phyloP scores from a whole-genome alignment of 371 early-diverging fungal genomes.

The Smittium culicis region DNA sequence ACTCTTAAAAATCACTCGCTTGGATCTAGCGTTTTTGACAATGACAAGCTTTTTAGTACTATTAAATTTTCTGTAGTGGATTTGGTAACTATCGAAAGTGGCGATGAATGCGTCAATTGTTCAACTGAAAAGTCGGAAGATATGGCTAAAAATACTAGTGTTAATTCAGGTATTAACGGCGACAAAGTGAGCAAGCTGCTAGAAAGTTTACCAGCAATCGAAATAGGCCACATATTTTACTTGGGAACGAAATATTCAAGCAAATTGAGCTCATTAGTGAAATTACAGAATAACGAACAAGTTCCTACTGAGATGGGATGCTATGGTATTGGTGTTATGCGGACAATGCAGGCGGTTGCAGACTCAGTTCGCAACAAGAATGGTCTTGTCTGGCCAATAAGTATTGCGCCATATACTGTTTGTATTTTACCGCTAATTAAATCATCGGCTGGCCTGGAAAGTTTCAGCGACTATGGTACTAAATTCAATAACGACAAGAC shows the following conservation, averaged over 20 bases:
- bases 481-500: background rate
- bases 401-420: slow-evolving; percentile 57
- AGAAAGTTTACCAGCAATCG: slow-evolving; percentile 63
- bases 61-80: background rate
- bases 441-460: background rate
- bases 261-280: slow-evolving; percentile 44
- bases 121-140: slow-evolving; percentile 21
- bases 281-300: slow-evolving; percentile 12
- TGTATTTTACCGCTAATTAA: slow-evolving; percentile 38
- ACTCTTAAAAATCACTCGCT: too few relatives aligned
- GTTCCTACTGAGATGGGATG: slow-evolving; percentile 77
- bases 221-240: slow-evolving; percentile 81
- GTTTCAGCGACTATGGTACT: background rate
- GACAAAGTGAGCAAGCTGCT: too few relatives aligned
- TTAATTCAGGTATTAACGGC: too few relatives aligned
- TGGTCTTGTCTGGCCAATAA: slow-evolving; percentile 63
- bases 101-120: slow-evolving; percentile 55
- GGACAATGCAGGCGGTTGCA: slow-evolving; percentile 61
- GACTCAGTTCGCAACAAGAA: slow-evolving; percentile 46
- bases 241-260: slow-evolving; percentile 76
- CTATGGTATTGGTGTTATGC: slow-evolving; percentile 74
- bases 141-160: too few relatives aligned
- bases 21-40: too few relatives aligned
- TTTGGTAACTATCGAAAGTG: slow-evolving; percentile 38
- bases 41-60: too few relatives aligned